phyloP scores from a whole-genome alignment of 179 eudicot species.

The Spinacia oleracea region DNA sequence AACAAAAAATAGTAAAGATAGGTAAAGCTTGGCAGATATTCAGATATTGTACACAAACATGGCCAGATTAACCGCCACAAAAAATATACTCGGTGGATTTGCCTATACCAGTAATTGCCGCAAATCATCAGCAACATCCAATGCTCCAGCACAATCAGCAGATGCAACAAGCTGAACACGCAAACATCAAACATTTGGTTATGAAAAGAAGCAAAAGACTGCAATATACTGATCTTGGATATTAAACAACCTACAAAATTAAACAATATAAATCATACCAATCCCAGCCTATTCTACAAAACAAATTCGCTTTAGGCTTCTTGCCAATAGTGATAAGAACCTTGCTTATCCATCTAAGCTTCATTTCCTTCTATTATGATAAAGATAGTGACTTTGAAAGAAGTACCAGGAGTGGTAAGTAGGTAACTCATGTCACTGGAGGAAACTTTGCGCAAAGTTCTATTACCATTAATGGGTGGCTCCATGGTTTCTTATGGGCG shows the following conservation, averaged over 20 bases:
- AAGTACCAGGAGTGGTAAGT: no score
- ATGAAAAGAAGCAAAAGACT: slow-evolving; percentile 5
- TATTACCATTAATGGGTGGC: no score
- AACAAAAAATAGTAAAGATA: background rate
- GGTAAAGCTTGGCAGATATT: background rate
- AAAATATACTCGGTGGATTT: background rate
- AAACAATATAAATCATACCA: background rate
- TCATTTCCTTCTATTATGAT: no score
- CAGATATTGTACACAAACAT: background rate
- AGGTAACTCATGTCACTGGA: no score
- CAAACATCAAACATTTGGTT: slow-evolving; percentile 6
- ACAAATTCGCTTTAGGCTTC: no score
- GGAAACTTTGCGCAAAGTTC: no score
- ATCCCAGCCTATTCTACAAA: no score
- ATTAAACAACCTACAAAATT: background rate
- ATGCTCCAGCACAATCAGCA: slow-evolving; percentile 96
- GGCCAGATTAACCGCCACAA: background rate
- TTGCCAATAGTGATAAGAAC: no score
- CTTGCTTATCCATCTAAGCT: no score
- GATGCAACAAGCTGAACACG: slow-evolving; percentile 82
- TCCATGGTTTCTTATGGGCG: no score
- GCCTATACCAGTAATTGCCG: slow-evolving; percentile 73
- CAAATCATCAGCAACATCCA: slow-evolving; percentile 92
- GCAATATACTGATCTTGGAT: background rate
- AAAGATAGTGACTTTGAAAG: no score